Base-by-base conservation (phyloP, 2,329 filamentous ascomycete species). In the Paracamarosporium sp. region DNA sequence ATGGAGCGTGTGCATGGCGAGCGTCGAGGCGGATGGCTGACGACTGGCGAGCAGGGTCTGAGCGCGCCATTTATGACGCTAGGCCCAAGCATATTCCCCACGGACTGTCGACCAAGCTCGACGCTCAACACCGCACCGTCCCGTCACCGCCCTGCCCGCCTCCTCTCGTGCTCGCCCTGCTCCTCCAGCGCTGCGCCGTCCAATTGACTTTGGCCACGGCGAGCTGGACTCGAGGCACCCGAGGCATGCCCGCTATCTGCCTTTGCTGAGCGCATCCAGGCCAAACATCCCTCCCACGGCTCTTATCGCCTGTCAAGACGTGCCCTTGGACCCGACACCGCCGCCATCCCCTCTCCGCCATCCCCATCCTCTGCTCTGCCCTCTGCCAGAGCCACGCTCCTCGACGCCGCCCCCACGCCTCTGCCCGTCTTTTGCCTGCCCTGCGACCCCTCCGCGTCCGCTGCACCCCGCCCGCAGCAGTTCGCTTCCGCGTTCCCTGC, bases 131-230 rank as follows among this genome's bases (percentile, higher is more conserved):
- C 62, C 56, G 56, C 65, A 35, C 31, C 31, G 31, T 15, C 7
- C 61, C 59, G 41, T 36, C 56, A 31, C 47, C 24, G 30, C 60
- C 59, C 58, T 56, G 55, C 62, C 56, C 45, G 45, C 55, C 55
- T 47, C 45, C 44, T 55, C 53, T 56, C 58, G 50, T 57, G 40
- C 46, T 45, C 44, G 46, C 54, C 43, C 13, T 6, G 12, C 25
- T 27, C 12, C 44, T 51, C 56, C 58, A 53, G 59, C 69, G 62
- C 66, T 57, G 59, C 63, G 75, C 76, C 74, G 77, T 79, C 75
- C 77, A 79, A 79, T 79, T 79, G 64, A 66, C 63, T 78, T 79
- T 79, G 77, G 73, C 60, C 57, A 80, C 76, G 72, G 77, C 74
- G 65, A 59, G 62, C 63, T 61, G 62, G 61, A 68, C 27, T 41